Base-by-base conservation (phyloP, 257 asterid species). In the Solanum verrucosum region DNA sequence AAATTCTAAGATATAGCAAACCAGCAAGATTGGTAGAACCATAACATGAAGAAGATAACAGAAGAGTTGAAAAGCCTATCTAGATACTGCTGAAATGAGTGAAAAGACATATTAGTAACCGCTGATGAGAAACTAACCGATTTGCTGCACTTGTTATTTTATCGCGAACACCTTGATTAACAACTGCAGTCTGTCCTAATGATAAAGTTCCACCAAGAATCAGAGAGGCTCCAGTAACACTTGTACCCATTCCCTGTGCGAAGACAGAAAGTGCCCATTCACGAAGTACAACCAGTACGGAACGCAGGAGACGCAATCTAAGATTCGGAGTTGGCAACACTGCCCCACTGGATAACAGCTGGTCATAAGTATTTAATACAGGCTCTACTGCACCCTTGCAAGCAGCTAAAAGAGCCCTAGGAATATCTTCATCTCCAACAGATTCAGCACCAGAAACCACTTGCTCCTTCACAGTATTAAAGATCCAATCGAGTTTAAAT, bases 371-470 rank as follows among this genome's bases (percentile, higher is more conserved):
- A 91, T 90, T 93, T 86, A 97, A 94, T 88, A 96, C 98, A 46
- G 98, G 98, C 89, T 96, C 99, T 84, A 91, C 90, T 44, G 98
- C 93, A 88, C 98, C 97, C 93, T 93, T 94, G 92, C 98, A 97
- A 72, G 99, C 95, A 90, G 95, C 94, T 67, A 96, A 90, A 90
- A 97, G 94, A 87, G 98, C 98, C 93, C 98, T 93, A 6, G 98
- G 94, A 86, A 96, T 90, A 91, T 95, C 99, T 91, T 97, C 99
- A 85, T 97, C 99, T 52, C 98, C 98, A 89, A 93, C 94, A 49
- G 90, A 91, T 90, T 96, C 99, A 44, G 79, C 93, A 70, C 98
- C 96, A 12, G 98, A 92, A 88, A 86, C 89, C 65, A 94, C 94
- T 87, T 94, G 94, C 89, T 96, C 99, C 99, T 96, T 82, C 16